Conservation (phyloP, 495 filamentous ascomycete genomes). For the Chlorociboria aeruginascens region DNA sequence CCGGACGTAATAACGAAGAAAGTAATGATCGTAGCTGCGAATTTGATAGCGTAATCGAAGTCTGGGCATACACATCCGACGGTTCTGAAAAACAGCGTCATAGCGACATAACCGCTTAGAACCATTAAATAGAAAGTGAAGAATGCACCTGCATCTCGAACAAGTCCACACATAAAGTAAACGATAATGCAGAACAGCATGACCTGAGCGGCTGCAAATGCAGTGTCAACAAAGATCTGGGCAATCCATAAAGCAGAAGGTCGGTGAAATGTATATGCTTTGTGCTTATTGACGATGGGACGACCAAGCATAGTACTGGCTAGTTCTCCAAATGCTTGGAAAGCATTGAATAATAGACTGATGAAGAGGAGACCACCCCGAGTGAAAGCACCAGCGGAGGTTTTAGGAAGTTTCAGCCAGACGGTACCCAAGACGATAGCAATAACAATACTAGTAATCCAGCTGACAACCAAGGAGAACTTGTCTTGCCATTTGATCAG, state of each 20-base stretch:
- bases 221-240: conserved; percentile 64
- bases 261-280: conserved; percentile 74
- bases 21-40: conserved; percentile 64
- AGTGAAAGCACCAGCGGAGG: conserved; percentile 49
- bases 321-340: conserved; percentile 67
- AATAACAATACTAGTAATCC: conserved; percentile 63
- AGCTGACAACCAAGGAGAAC: conserved; percentile 60
- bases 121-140: conserved; percentile 48
- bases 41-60: conserved; percentile 78
- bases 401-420: conserved; percentile 52
- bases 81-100: conserved; percentile 70
- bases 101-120: conserved; percentile 56
- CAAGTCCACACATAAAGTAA: conserved; percentile 65
- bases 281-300: conserved; percentile 73
- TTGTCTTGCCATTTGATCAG: conserved; percentile 77
- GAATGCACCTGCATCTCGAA: conserved; percentile 63
- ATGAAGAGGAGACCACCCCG: conserved; percentile 54
- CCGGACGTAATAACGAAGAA: conserved; percentile 68
- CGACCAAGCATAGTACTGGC: conserved; percentile 57
- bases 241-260: conserved; percentile 71
- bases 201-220: conserved; percentile 58
- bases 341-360: conserved; percentile 67
- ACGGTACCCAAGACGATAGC: conserved; percentile 70
- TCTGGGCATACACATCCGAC: conserved; percentile 70
- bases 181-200: conserved; percentile 62